phyloP scores from a whole-genome alignment of 148 eudicot genomes.

The Camellia granthamiana region DNA sequence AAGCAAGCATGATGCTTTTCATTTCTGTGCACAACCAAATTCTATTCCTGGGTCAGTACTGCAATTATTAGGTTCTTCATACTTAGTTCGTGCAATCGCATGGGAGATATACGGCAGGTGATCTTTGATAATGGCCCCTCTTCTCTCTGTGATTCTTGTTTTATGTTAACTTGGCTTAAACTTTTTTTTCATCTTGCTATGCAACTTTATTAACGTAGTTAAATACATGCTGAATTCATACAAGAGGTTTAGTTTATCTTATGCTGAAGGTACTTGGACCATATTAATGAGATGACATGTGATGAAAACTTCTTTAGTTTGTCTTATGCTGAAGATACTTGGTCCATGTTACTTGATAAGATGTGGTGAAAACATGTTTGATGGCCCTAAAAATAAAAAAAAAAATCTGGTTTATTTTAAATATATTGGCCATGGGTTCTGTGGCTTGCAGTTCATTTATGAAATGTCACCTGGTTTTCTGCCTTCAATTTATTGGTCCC shows the following conservation, averaged over 20 bases:
- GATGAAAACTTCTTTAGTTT: neutral
- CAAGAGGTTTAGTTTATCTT: conserved; percentile 5
- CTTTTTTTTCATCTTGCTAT: neutral
- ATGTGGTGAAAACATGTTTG: neutral
- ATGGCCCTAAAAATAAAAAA: neutral
- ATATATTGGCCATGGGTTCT: neutral
- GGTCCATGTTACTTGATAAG: neutral
- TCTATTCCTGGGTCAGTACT: conserved; percentile 70
- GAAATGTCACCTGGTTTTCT: neutral
- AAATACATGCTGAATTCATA: neutral
- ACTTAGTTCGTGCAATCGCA: conserved; percentile 73
- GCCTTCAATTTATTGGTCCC: neutral
- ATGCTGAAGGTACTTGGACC: neutral
- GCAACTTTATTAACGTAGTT: neutral
- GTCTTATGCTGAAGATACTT: neutral
- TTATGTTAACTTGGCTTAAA: neutral
- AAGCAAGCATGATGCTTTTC: conserved; percentile 31
- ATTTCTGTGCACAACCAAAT: conserved; percentile 70
- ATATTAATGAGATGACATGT: neutral
- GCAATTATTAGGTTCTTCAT: conserved; percentile 75
- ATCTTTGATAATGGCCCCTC: conserved; percentile 14
- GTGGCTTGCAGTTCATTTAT: too few species aligned
- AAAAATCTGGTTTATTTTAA: neutral
- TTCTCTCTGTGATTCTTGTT: neutral
- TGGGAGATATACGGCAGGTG: conserved; percentile 98